Conservation (phyloP, 495 filamentous ascomycete genomes). For the Hypoxylon rickii region DNA sequence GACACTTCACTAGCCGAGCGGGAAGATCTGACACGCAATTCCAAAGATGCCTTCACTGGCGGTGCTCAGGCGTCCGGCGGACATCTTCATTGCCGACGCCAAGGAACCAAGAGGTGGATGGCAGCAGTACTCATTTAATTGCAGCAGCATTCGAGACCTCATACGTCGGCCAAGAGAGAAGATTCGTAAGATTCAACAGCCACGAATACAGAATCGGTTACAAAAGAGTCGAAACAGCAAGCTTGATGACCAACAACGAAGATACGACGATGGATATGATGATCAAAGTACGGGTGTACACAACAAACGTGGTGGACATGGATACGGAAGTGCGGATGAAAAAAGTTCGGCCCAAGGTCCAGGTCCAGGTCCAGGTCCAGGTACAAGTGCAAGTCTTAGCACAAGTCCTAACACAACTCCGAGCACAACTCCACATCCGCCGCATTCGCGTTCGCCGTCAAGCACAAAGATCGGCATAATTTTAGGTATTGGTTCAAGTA, state of each 20-base stretch:
- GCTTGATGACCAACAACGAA: background rate
- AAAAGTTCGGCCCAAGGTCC: too few relatives aligned
- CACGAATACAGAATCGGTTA: constrained; percentile 21
- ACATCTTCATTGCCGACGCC: constrained; percentile 29
- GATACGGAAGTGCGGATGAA: background rate
- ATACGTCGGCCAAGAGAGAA: constrained; percentile 29
- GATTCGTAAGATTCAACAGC: constrained; percentile 19
- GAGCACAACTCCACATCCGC: too few relatives aligned
- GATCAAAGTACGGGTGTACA: background rate
- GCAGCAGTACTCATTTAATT: constrained; percentile 20
- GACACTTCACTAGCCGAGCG: too few relatives aligned
- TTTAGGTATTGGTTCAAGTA: too few relatives aligned
- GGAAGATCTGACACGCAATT: constrained; percentile 1
- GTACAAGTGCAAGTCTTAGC: background rate
- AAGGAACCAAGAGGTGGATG: constrained; percentile 28
- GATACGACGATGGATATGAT: background rate
- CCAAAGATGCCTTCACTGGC: constrained; percentile 33
- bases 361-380: constrained; percentile 5
- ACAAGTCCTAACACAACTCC: background rate
- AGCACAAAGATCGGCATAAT: too few relatives aligned
- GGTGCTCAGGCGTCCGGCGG: constrained; percentile 28
- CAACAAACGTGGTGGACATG: too few relatives aligned
- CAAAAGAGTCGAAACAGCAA: constrained; percentile 1
- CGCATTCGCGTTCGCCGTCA: too few relatives aligned
- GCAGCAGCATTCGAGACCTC: constrained; percentile 21